Percentiles rank a stretch among this genome's conserved stretches.
phyloP scores from a whole-genome alignment of 768 basidiomycete species.

The Floccularia luteovirens region DNA sequence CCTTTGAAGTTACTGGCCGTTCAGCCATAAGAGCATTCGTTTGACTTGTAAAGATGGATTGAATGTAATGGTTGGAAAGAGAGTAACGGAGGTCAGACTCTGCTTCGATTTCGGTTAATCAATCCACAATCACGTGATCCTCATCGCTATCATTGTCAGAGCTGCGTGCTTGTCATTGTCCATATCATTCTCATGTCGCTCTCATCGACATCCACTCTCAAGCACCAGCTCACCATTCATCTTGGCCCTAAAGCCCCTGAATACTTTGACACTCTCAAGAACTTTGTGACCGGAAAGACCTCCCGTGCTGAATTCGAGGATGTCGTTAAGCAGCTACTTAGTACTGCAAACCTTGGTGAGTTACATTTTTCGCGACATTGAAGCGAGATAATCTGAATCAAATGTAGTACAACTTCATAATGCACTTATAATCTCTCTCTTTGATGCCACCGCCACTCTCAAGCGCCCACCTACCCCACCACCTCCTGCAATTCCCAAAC shows the following conservation, averaged over 20 bases:
- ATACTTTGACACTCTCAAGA: constrained; percentile 61
- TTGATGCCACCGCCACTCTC: constrained; percentile 66
- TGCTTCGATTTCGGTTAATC: neutral
- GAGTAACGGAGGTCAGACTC: neutral
- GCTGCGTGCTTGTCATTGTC: too few species aligned
- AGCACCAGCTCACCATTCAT: constrained; percentile 53
- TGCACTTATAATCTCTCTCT: constrained; percentile 74
- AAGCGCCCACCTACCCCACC: constrained; percentile 63
- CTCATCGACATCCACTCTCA: constrained; percentile 67
- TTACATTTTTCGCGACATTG: neutral
- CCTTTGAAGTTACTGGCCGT: constrained; percentile 61
- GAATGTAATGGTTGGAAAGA: constrained; percentile 4
- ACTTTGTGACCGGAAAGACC: constrained; percentile 59
- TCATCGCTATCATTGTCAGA: neutral
- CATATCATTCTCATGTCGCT: constrained; percentile 56
- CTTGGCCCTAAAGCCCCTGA: constrained; percentile 51
- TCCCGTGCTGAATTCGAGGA: constrained; percentile 77
- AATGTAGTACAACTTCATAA: constrained; percentile 70
- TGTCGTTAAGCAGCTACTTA: constrained; percentile 51
- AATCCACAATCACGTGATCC: constrained; percentile 1
- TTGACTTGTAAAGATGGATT: neutral
- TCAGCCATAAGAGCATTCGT: constrained; percentile 7
- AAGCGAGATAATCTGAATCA: constrained; percentile 6
- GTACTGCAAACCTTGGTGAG: constrained; percentile 43
- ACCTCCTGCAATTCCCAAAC: constrained; percentile 53